These are phyloP conservation scores for Cordyceps cateniannulata DNA, from an alignment of 2,329 filamentous ascomycete genomes.

Conservation along the genomic window DNA sequence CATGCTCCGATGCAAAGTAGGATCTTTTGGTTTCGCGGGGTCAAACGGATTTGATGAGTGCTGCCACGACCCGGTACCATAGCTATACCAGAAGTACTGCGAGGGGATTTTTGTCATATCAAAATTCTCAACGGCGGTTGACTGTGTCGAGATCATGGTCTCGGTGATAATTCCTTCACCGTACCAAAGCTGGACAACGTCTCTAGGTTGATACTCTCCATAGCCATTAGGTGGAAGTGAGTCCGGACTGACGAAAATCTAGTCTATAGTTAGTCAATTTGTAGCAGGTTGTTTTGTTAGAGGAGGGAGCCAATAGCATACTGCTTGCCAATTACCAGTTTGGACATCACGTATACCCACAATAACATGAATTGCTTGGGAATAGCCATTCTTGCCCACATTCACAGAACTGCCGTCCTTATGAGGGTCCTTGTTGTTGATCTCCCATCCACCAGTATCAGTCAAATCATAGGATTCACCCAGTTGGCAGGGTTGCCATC, in stretches of 20 bases:
- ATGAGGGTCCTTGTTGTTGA: neutral
- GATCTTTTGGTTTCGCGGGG: neutral
- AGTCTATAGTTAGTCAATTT: neutral
- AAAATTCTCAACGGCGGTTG: neutral
- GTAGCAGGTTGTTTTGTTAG: neutral
- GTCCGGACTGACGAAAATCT: neutral
- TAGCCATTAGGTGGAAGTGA: neutral
- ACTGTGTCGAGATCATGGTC: neutral
- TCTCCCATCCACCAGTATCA: neutral
- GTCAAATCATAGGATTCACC: neutral
- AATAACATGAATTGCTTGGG: neutral
- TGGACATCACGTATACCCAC: neutral
- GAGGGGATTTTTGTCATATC: neutral
- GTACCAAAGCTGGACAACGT: neutral
- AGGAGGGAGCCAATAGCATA: neutral
- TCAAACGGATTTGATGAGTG: neutral
- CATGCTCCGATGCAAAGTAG: neutral
- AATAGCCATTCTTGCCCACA: neutral
- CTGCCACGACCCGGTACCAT: neutral
- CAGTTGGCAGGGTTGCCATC: neutral
- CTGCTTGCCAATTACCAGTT: neutral
- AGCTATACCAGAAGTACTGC: neutral
- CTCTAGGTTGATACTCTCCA: neutral
- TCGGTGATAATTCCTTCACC: neutral
- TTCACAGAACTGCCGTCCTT: neutral